A percentile compares a stretch with the other conserved stretches of the same genome.
These are phyloP conservation scores for Penstemon eatonii DNA, from an alignment of 257 asterid species.

Conservation along the genomic window DNA sequence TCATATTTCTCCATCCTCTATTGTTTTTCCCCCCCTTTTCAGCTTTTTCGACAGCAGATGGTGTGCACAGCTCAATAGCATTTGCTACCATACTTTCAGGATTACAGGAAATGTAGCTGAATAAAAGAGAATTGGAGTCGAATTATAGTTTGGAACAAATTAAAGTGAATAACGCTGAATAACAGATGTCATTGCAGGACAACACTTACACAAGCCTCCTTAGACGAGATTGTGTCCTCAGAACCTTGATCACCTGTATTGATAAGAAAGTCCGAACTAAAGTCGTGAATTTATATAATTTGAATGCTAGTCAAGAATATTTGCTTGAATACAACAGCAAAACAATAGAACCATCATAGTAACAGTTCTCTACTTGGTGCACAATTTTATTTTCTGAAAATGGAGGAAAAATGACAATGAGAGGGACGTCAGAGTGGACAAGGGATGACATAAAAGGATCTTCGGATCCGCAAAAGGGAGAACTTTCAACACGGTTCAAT, in stretches of 20 bases:
- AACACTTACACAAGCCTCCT: constrained; percentile 90
- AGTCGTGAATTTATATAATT: too few relatives aligned
- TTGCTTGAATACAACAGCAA: background rate
- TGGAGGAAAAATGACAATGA: too few relatives aligned
- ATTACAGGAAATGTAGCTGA: constrained; percentile 95
- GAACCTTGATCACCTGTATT: constrained; percentile 82
- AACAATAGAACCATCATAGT: background rate
- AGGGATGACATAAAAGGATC: too few relatives aligned
- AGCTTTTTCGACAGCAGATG: constrained; percentile 52
- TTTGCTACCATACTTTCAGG: constrained; percentile 98
- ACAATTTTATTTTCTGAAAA: too few relatives aligned
- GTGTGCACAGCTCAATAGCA: constrained; percentile 98
- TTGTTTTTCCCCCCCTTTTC: constrained; percentile 70
- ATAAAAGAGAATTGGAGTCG: constrained; percentile 26
- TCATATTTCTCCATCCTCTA: constrained; percentile 84
- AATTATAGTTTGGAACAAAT: background rate
- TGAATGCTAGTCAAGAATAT: background rate
- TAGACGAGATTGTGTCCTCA: constrained; percentile 76
- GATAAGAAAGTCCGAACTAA: background rate
- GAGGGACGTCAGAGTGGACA: too few relatives aligned
- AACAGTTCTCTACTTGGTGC: too few relatives aligned
- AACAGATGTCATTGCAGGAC: background rate
- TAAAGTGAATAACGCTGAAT: constrained; percentile 5
- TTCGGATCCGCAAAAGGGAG: too few relatives aligned
- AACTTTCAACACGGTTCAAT: too few relatives aligned